Evolutionary conservation across 768 basidiomycete species (phyloP), one percentile per base, ranked within the genome.

Genomic region (Candolleomyces eurysporus): DNA sequence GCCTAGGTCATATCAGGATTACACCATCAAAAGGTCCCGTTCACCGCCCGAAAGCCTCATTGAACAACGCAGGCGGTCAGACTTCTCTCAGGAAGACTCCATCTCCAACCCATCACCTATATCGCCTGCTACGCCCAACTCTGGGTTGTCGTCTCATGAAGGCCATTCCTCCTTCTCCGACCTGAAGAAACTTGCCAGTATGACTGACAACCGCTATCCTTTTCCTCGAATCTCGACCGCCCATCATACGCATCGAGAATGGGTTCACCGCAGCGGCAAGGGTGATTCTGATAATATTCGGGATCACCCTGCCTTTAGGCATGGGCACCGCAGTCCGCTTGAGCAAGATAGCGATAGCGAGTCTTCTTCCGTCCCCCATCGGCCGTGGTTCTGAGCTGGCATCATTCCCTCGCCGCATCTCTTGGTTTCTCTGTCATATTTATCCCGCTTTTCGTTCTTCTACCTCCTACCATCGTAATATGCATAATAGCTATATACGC

Each of bases 41-140:
- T 71, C 72, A 1, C 65, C 69, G 16, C 45, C 60, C 21, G 62
- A 63, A n/a, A 63, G 61, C 59, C 40, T 61, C 50, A 60, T 59
- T 17, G 46, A 67, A 36, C 60, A 64, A 5, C 67, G 61, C 16
- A 61, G 57, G 6, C 64, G 61, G 30, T 77, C 78, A 49, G 77
- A 80, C 67, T 66, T 72, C 62, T 75, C 77, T 5, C 76, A 78
- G 61, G 79, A 79, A 54, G 74, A 76, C 64, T 84, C 84, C 1
- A 79, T 76, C 1, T 80, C 81, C 26, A 80, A 78, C 54, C 73
- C 79, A 4, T 87, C 85, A 11, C 84, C 85, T 5, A 73, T 82
- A 17, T 83, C 83, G 11, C 85, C 85, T 10, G 75, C 76, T 3
- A 86, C 85, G 10, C 84, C 85, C 43, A 82, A 76, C 55, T 85